Base-by-base conservation (phyloP, 257 asterid species). In the Fraxinus anomala region DNA sequence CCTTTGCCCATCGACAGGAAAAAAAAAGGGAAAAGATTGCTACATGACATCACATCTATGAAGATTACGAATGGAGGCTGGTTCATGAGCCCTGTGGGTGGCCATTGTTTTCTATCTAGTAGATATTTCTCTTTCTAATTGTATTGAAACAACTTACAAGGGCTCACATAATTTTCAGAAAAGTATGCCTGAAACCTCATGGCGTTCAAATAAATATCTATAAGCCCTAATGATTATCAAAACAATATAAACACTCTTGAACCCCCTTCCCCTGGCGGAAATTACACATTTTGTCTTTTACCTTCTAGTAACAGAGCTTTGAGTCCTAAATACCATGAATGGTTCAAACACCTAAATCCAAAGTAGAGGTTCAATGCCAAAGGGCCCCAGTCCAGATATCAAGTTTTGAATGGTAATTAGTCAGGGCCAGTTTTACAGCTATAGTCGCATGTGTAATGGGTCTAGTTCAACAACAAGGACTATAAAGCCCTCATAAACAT, bases 151-250 rank as follows among this genome's bases (percentile, higher is more conserved):
- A 31, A 39, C 26, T 42, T 37, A 37, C 42, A 37, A 37, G 2
- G 51, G 59, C 19, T 39, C 67, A 17, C 44, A 71, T 70, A 75
- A 13, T 80, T 37, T 69, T 54, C 67, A 12, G 11, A 23, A 17
- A 14, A 2, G 44, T 56, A 42, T 30, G 14, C 3, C 74, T 0
- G 68, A 14, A 37, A 30, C 47, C 66, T 59, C 23, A 51, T 24
- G 73, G 30, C 31, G 17, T 28, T 51, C 63, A 12, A 68, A 51
- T 34, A 70, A 19, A 61, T 30, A 72, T 40, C 16, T 47, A 44
- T n/a, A 54, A 75, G 37, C 16, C 19, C 42, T 47, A 16, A 39
- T 59, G 65, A 21, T 34, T 33, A 70, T 51, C 19, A 16, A 51
- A 47, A 47, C 63, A 72, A 30, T 54, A 24, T 21, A 77, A 4